phyloP scores from a whole-genome alignment of 192 early-diverging fungal genomes.

The Funneliformis mosseae region DNA sequence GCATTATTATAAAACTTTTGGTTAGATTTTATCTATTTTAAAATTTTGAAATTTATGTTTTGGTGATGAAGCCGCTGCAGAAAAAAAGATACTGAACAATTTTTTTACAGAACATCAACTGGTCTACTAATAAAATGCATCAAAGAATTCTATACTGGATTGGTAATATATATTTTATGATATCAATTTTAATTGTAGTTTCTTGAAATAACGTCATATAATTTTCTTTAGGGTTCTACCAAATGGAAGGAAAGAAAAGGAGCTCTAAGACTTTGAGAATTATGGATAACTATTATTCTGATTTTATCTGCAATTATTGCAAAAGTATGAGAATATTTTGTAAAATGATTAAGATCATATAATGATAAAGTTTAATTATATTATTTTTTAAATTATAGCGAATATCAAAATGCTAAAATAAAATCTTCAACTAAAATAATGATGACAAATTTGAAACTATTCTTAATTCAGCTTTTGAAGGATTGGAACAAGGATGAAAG shows the following conservation, averaged over 20 bases:
- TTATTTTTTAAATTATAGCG: constrained; percentile 44
- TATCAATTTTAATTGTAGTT: neutral
- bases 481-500: constrained; percentile 85
- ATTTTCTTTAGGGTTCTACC: constrained; percentile 56
- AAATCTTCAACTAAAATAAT: constrained; percentile 79
- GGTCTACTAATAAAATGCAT: constrained; percentile 86
- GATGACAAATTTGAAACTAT: constrained; percentile 73
- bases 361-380: constrained; percentile 10
- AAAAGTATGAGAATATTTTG: constrained; percentile 55
- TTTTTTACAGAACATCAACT: constrained; percentile 83
- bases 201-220: neutral
- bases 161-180: neutral
- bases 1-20: neutral
- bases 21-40: neutral
- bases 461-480: constrained; percentile 82
- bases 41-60: neutral
- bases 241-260: constrained; percentile 99
- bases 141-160: constrained; percentile 79
- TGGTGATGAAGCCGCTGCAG: constrained; percentile 43
- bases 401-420: constrained; percentile 76
- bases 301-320: constrained; percentile 80
- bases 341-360: neutral
- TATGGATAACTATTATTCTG: constrained; percentile 76
- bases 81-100: constrained; percentile 63
- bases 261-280: constrained; percentile 79